Evolutionary conservation across 2,329 filamentous ascomycete species (phyloP).

Genomic region (Fusarium sarcochroum): DNA sequence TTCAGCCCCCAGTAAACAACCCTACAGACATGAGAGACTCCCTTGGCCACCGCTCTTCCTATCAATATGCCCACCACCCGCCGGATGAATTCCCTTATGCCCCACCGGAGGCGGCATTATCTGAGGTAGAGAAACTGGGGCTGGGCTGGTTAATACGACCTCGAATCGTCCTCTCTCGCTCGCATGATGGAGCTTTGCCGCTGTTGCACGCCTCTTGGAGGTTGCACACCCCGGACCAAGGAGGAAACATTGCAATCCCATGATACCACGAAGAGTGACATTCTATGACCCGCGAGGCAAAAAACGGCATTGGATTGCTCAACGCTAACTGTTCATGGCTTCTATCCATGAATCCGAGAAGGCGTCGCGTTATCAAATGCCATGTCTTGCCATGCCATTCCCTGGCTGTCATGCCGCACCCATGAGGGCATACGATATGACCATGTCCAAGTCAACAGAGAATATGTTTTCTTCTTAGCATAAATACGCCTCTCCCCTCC

Average conservation of each 20-base stretch:
- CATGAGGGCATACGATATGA: constrained; percentile 37
- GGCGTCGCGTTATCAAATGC: constrained; percentile 44
- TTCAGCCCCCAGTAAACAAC: not conserved
- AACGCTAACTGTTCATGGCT: constrained; percentile 19
- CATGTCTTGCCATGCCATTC: constrained; percentile 25
- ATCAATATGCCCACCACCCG: constrained; percentile 33
- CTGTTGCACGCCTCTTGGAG: constrained; percentile 21
- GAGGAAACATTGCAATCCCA: constrained; percentile 26
- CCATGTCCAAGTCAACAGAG: constrained; percentile 3
- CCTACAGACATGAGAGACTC: constrained; percentile 3
- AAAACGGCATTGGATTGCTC: not conserved
- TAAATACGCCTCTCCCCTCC: constrained; percentile 40
- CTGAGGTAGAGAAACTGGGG: constrained; percentile 16
- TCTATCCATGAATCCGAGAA: constrained; percentile 19
- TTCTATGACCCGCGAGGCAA: constrained; percentile 9
- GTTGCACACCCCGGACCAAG: constrained; percentile 13
- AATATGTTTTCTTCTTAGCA: constrained; percentile 33
- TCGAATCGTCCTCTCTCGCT: constrained; percentile 13
- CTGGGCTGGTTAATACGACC: constrained; percentile 7
- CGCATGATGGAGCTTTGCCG: constrained; percentile 34
- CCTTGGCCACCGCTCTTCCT: constrained; percentile 21
- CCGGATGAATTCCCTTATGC: constrained; percentile 46
- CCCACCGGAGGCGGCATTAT: constrained; percentile 46
- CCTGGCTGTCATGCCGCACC: constrained; percentile 34
- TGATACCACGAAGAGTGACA: constrained; percentile 34